Evolutionary conservation across 495 filamentous ascomycete species (phyloP), one percentile per base, ranked within the genome.

Genomic region (Podospora bellae-mahoneyi): DNA sequence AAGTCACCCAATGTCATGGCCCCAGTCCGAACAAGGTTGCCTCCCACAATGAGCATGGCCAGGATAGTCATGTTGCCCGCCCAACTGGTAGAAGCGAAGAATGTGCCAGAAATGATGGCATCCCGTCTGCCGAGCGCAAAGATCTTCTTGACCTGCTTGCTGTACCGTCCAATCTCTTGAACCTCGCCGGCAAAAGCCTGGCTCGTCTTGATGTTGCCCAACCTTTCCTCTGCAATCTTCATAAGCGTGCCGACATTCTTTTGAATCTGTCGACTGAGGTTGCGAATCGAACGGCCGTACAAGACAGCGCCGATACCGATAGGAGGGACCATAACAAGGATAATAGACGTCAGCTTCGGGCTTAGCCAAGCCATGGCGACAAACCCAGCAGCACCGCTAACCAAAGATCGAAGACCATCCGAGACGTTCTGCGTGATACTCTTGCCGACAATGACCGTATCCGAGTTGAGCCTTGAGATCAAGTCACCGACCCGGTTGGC

Each of bases 391-490:
- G 84, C 85, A 67, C 95, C 94, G 74, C 92, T 96, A 60, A 99
- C 93, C 62, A 92, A 79, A 4, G 95, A 88, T 32, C 95, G 88
- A 32, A 98, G 82, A 15, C 95, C 95, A 79, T 99, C 95, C 2
- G 94, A 97, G 57, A 99, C 81, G 75, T 99, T 99, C 72, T 98
- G 95, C 10, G 96, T 98, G 72, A 99, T 96, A 78, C 92, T 96
- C 81, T 99, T 99, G 71, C 94, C 95, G 39, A 98, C 94, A 70
- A 99, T 94, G 71, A 98, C 90, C 1, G 95, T 97, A 75, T 99
- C 95, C 9, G 93, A 97, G 72, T 93, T 92, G 23, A 99, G 88
- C 16, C 95, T 88, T 60, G 94, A 97, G 72, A 98, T 97, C 71
- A 99, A 80, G 75, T 99, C 95, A 70, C 95, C 95, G 53, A 97